These are phyloP conservation scores for Fusarium albidum DNA, from an alignment of 2,329 filamentous ascomycete species.

Conservation along the genomic window DNA sequence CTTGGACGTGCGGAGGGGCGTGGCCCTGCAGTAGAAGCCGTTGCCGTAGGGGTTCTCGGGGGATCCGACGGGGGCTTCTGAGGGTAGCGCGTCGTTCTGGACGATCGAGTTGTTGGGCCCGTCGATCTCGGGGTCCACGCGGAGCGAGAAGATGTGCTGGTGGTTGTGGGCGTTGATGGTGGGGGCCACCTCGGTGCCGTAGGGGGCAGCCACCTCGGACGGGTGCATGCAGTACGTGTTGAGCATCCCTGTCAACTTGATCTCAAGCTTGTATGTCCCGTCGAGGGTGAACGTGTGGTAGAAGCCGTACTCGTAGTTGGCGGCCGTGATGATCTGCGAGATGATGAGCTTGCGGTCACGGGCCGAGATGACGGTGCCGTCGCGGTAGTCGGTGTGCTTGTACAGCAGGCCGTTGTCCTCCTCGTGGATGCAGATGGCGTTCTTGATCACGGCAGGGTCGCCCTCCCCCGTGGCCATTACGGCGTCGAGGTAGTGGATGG, in stretches of 20 bases:
- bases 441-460: slow-evolving; percentile 82
- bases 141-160: slow-evolving; percentile 74
- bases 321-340: slow-evolving; percentile 71
- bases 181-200: slow-evolving; percentile 70
- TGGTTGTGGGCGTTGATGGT: slow-evolving; percentile 73
- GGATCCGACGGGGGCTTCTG: slow-evolving; percentile 78
- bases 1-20: slow-evolving; percentile 74
- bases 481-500: slow-evolving; percentile 91
- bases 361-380: slow-evolving; percentile 64
- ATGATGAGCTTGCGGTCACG: slow-evolving; percentile 67
- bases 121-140: slow-evolving; percentile 72
- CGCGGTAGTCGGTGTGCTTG: slow-evolving; percentile 72
- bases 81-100: slow-evolving; percentile 77
- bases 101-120: slow-evolving; percentile 70
- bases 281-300: slow-evolving; percentile 55
- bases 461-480: slow-evolving; percentile 85
- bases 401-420: slow-evolving; percentile 65
- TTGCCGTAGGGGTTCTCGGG: slow-evolving; percentile 89
- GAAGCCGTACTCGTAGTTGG: slow-evolving; percentile 69
- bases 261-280: slow-evolving; percentile 70
- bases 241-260: slow-evolving; percentile 63
- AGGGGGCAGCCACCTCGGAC: slow-evolving; percentile 55
- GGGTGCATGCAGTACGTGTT: slow-evolving; percentile 53
- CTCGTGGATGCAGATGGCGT: slow-evolving; percentile 89
- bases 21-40: slow-evolving; percentile 86